phyloP scores from a whole-genome alignment of 495 filamentous ascomycete species.

The Cercophora sp. region DNA sequence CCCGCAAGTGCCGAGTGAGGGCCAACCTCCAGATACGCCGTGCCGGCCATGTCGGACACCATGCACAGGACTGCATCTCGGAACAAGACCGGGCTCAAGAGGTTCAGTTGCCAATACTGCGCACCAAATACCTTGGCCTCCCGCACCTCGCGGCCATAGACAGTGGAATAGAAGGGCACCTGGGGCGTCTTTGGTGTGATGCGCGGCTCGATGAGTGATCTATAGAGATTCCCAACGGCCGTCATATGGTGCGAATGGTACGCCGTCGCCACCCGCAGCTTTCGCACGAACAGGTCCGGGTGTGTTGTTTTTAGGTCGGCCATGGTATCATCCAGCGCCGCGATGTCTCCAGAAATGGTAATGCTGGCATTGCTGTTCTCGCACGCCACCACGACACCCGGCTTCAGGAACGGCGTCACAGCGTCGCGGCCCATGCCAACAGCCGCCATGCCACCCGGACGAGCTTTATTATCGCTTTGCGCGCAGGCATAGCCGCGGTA shows the following conservation, averaged over 20 bases:
- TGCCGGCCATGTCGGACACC: no score
- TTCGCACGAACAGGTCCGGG: constrained; percentile 16
- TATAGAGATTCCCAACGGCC: constrained; percentile 27
- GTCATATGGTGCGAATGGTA: constrained; percentile 41
- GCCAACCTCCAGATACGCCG: constrained; percentile 52
- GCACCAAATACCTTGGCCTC: no score
- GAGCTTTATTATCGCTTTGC: not conserved
- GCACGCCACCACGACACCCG: constrained; percentile 23
- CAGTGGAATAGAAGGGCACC: no score
- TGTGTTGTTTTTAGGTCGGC: constrained; percentile 12
- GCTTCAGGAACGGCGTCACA: constrained; percentile 28
- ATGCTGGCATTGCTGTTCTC: constrained; percentile 39
- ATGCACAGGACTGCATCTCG: no score
- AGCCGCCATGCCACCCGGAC: constrained; percentile 55
- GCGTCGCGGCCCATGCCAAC: constrained; percentile 38
- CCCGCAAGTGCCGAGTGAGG: constrained; percentile 52
- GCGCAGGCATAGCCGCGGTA: constrained; percentile 26
- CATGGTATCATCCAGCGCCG: constrained; percentile 25
- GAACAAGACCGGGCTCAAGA: constrained; percentile 36
- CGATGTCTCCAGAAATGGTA: constrained; percentile 41
- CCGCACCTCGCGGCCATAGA: no score
- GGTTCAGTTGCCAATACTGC: constrained; percentile 41
- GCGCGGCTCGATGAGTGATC: no score
- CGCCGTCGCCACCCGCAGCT: constrained; percentile 30
- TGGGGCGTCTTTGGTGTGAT: no score